phyloP scores from a whole-genome alignment of 345 rosid species.

The Excoecaria agallocha region DNA sequence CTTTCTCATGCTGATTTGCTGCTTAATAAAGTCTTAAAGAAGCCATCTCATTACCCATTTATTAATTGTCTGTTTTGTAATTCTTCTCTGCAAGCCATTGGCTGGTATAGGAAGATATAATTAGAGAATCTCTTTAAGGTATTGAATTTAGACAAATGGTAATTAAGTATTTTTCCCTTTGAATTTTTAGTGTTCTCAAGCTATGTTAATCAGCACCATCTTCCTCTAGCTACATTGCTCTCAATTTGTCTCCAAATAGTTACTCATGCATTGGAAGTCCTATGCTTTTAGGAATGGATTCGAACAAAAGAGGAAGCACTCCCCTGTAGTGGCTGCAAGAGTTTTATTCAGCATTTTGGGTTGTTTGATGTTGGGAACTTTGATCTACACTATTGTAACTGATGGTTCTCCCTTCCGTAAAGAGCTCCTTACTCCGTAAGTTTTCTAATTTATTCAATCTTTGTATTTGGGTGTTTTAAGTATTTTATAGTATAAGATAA shows the following conservation, averaged over 20 bases:
- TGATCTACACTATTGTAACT: constrained; percentile 60
- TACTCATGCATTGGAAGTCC: constrained; percentile 7
- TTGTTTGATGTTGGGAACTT: constrained; percentile 64
- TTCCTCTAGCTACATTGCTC: neutral
- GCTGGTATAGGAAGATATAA: neutral
- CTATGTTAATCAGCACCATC: neutral
- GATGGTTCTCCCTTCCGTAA: constrained; percentile 83
- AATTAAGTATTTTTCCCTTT: neutral
- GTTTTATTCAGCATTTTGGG: constrained; percentile 61
- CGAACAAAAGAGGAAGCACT: constrained; percentile 42
- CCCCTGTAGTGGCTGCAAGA: constrained; percentile 53
- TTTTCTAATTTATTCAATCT: constrained; percentile 3
- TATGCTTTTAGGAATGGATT: constrained; percentile 38
- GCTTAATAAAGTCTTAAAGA: neutral
- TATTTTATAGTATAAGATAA: neutral
- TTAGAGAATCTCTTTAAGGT: neutral
- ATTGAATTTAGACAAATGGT: neutral
- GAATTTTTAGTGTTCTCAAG: neutral
- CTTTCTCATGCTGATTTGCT: neutral
- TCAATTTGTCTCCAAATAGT: neutral
- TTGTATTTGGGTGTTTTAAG: neutral
- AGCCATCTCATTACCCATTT: neutral
- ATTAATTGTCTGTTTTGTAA: neutral
- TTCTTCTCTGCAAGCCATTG: neutral
- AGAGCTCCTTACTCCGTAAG: constrained; percentile 86